These are phyloP conservation scores for Vanderwaltozyma verrucispora DNA, from an alignment of 805 yeast species.

Conservation along the genomic window DNA sequence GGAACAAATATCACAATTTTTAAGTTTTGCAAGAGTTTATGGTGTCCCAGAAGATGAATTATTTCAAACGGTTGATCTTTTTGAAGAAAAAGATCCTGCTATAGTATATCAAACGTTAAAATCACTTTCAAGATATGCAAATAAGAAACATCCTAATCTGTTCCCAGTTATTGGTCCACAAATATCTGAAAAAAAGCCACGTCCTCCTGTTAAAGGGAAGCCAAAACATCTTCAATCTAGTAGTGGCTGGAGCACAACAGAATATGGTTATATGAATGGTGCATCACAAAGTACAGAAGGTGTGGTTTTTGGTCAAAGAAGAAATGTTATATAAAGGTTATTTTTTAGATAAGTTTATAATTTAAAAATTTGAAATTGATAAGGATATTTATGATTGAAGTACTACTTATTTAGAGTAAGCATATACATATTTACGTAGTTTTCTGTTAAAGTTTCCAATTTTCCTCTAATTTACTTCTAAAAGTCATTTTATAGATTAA, in stretches of 20 bases:
- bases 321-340: slow-evolving; percentile 29
- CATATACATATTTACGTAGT: too few relatives aligned
- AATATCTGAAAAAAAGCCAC: slow-evolving; percentile 37
- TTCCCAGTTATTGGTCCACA: slow-evolving; percentile 50
- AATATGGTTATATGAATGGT: slow-evolving; percentile 52
- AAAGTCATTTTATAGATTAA: too few relatives aligned
- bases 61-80: slow-evolving; percentile 70
- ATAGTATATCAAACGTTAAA: slow-evolving; percentile 66
- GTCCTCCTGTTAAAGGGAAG: slow-evolving; percentile 43
- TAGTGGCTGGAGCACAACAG: slow-evolving; percentile 46
- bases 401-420: too few relatives aligned
- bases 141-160: slow-evolving; percentile 39
- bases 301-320: slow-evolving; percentile 42
- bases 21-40: slow-evolving; percentile 46
- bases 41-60: slow-evolving; percentile 77
- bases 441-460: too few relatives aligned
- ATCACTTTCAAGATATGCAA: slow-evolving; percentile 61
- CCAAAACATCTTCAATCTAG: slow-evolving; percentile 36
- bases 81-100: slow-evolving; percentile 64
- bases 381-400: too few relatives aligned
- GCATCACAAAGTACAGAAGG: slow-evolving; percentile 44
- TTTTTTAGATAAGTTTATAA: neutral
- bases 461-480: too few relatives aligned
- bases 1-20: slow-evolving; percentile 75
- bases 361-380: too few relatives aligned